Evolutionary conservation across 306 rosid genomes (phyloP).

Genomic region (Acacia acuminata): DNA sequence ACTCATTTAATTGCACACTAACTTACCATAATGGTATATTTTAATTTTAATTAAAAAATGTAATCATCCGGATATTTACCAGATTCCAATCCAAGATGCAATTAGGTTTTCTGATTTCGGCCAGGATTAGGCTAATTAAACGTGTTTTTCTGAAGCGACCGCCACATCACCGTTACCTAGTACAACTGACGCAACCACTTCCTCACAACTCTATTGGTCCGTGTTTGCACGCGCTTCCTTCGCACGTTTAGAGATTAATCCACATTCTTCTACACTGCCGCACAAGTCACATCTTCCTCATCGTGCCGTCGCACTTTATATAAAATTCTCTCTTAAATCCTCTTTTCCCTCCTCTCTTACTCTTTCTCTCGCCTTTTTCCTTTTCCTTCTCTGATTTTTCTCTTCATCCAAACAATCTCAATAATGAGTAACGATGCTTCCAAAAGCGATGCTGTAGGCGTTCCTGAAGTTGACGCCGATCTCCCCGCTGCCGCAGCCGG

Average conservation of each 20-base stretch:
- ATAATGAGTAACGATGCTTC: conserved; percentile 13
- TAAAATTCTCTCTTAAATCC: neutral
- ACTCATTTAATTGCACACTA: neutral
- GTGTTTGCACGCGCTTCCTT: conserved; percentile 28
- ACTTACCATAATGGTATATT: neutral
- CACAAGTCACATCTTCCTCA: neutral
- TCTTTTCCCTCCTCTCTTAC: conserved; percentile 21
- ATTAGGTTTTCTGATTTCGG: neutral
- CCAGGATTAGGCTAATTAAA: neutral
- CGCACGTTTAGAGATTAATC: conserved; percentile 17
- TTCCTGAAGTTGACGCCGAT: conserved; percentile 39
- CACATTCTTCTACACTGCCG: neutral
- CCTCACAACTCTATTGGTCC: conserved; percentile 19
- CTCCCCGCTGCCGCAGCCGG: conserved; percentile 55
- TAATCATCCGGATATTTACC: too few relatives aligned
- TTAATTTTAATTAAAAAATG: too few relatives aligned
- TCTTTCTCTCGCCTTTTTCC: neutral
- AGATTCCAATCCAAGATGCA: too few relatives aligned
- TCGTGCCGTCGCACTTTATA: neutral
- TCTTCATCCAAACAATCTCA: conserved; percentile 19
- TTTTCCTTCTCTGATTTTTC: neutral
- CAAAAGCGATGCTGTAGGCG: neutral
- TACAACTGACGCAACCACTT: conserved; percentile 29
- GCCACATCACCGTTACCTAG: neutral
- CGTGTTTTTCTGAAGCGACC: neutral